phyloP scores from a whole-genome alignment of 139 green algal genomes.

The Asterochloris sp. region DNA sequence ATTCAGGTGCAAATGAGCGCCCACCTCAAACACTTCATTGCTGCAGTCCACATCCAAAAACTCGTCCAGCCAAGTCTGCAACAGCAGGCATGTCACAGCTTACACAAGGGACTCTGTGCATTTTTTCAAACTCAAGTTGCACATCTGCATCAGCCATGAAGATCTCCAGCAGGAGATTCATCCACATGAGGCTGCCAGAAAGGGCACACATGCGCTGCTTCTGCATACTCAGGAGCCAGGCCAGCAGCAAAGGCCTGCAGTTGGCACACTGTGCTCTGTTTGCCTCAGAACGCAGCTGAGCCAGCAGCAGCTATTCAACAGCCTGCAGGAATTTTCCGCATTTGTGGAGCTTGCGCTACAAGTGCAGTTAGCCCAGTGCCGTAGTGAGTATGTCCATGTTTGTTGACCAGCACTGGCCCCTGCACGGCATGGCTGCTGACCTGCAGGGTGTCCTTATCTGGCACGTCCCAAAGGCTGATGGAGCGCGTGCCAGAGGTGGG shows the following conservation, averaged over 20 bases:
- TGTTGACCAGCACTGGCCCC: constrained; percentile 24
- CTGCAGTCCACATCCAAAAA: constrained; percentile 40
- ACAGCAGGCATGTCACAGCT: not conserved
- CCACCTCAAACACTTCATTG: constrained; percentile 28
- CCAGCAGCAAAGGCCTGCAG: too few relatives aligned
- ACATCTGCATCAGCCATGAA: too few relatives aligned
- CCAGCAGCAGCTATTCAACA: not conserved
- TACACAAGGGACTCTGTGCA: too few relatives aligned
- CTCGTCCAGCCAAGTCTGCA: constrained; percentile 53
- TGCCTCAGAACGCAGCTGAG: not conserved
- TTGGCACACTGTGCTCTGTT: too few relatives aligned
- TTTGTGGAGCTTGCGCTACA: not conserved
- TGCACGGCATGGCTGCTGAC: constrained; percentile 44
- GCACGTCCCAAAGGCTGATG: constrained; percentile 51
- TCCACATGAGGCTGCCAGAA: too few relatives aligned
- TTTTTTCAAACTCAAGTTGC: too few relatives aligned
- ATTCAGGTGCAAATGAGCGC: not conserved
- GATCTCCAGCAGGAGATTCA: too few relatives aligned
- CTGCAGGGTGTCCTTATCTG: constrained; percentile 29
- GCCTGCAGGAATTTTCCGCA: not conserved
- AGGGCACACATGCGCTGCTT: too few relatives aligned
- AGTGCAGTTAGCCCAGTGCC: not conserved
- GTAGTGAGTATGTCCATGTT: not conserved
- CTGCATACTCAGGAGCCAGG: too few relatives aligned
- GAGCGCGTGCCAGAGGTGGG: constrained; percentile 38